Percentiles rank a stretch among this genome's conserved stretches.
Evolutionary conservation across 257 asterid species (phyloP).

Genomic region (Ehretia macrophylla): DNA sequence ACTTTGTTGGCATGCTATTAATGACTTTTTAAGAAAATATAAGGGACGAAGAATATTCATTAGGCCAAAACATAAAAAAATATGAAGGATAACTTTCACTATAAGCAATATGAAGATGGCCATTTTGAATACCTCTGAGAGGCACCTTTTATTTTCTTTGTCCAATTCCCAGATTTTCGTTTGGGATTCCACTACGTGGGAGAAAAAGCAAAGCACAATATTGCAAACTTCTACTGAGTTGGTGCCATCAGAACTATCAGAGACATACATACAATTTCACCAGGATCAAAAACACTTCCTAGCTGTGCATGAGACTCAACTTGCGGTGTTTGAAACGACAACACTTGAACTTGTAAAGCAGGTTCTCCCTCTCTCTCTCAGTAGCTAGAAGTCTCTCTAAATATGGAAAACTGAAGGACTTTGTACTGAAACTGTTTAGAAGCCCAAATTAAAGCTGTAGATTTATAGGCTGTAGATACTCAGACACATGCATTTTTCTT

Average conservation of each 20-base stretch:
- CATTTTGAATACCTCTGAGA: not conserved
- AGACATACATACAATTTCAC: constrained; percentile 51
- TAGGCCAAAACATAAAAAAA: too few species aligned
- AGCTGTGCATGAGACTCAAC: constrained; percentile 72
- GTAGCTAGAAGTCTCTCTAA: not conserved
- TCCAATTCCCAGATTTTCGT: constrained; percentile 41
- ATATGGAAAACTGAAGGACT: not conserved
- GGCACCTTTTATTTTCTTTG: not conserved
- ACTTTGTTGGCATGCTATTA: too few species aligned
- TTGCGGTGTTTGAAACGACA: constrained; percentile 56
- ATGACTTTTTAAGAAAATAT: too few species aligned
- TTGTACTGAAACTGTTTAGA: too few species aligned
- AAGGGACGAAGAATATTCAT: too few species aligned
- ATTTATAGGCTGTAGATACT: too few species aligned
- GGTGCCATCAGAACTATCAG: constrained; percentile 44
- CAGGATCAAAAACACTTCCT: constrained; percentile 58
- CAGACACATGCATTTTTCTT: too few species aligned
- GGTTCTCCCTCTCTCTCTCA: constrained; percentile 27
- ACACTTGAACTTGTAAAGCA: constrained; percentile 58
- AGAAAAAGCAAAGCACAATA: constrained; percentile 42
- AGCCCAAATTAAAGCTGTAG: too few species aligned
- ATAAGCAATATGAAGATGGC: too few species aligned
- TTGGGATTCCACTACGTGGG: constrained; percentile 66
- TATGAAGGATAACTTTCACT: not conserved
- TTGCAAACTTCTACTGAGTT: constrained; percentile 49